Conservation (phyloP, 2,329 filamentous ascomycete genomes). For the Sclerotinia minor region DNA sequence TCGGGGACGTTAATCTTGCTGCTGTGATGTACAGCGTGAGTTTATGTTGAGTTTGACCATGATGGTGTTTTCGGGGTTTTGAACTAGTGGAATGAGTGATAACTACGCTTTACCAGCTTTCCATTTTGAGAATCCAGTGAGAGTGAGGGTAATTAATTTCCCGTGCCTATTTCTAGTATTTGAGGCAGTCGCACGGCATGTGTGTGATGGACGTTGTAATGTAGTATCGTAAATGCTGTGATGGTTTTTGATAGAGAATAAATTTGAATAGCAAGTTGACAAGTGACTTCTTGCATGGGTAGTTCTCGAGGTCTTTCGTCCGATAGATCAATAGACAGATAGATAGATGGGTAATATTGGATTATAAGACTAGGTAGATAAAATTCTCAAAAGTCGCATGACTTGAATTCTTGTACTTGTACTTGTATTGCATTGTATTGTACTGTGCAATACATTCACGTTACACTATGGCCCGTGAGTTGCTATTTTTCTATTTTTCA, state of each 20-base stretch:
- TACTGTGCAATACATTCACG: not conserved
- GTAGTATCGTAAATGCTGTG: not conserved
- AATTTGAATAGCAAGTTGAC: constrained; percentile 4
- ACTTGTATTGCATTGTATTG: too few relatives aligned
- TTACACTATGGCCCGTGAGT: not conserved
- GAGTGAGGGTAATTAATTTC: constrained; percentile 6
- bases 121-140: constrained; percentile 8
- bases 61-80: constrained; percentile 24
- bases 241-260: constrained; percentile 17
- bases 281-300: constrained; percentile 25
- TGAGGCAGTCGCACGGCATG: constrained; percentile 1
- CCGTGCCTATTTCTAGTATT: not conserved
- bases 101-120: constrained; percentile 14
- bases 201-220: not conserved
- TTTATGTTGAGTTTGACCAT: constrained; percentile 16
- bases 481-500: not conserved
- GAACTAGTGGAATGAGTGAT: not conserved
- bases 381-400: constrained; percentile 19
- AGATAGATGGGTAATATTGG: too few relatives aligned
- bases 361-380: not conserved
- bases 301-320: constrained; percentile 17
- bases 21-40: constrained; percentile 11
- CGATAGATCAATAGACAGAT: too few relatives aligned
- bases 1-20: constrained; percentile 24
- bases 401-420: constrained; percentile 14